These are phyloP conservation scores for Calonectria crousiana DNA, from an alignment of 2,329 filamentous ascomycete species.

Conservation along the genomic window DNA sequence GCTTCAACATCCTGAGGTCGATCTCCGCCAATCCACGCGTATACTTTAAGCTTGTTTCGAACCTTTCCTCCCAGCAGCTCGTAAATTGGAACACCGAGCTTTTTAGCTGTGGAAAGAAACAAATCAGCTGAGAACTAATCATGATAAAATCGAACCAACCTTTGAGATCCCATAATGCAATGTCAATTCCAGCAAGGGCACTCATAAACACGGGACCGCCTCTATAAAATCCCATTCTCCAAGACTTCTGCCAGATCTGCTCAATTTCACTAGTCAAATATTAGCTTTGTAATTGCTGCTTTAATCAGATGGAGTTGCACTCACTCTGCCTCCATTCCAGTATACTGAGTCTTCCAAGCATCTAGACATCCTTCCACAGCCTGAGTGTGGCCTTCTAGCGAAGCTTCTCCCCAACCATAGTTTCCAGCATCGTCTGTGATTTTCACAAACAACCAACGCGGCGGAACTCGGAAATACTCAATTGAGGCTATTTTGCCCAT, in stretches of 20 bases:
- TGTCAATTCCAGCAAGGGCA: conserved; percentile 81
- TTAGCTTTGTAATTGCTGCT: neutral
- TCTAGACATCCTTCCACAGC: conserved; percentile 81
- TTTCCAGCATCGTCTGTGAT: conserved; percentile 75
- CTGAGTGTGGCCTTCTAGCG: conserved; percentile 79
- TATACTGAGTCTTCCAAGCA: conserved; percentile 71
- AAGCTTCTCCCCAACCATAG: conserved; percentile 80
- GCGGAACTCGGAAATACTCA: conserved; percentile 81
- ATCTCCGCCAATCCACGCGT: conserved; percentile 84
- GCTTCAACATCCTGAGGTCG: conserved; percentile 74
- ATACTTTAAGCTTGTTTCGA: conserved; percentile 76
- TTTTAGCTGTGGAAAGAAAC: conserved; percentile 51
- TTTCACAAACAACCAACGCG: conserved; percentile 84
- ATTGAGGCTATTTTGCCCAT: conserved; percentile 58
- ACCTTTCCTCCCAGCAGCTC: conserved; percentile 82
- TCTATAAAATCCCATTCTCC: conserved; percentile 79
- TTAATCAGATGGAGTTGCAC: neutral
- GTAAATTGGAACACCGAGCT: conserved; percentile 74
- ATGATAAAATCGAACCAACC: conserved; percentile 40
- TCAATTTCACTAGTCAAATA: conserved; percentile 73
- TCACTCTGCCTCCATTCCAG: conserved; percentile 78
- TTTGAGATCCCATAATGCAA: conserved; percentile 85
- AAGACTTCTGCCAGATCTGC: conserved; percentile 82
- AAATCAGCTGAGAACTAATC: neutral
- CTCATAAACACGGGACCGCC: conserved; percentile 86